phyloP scores from a whole-genome alignment of 352 stramenopile genomes.

The Pythium coloratum region DNA sequence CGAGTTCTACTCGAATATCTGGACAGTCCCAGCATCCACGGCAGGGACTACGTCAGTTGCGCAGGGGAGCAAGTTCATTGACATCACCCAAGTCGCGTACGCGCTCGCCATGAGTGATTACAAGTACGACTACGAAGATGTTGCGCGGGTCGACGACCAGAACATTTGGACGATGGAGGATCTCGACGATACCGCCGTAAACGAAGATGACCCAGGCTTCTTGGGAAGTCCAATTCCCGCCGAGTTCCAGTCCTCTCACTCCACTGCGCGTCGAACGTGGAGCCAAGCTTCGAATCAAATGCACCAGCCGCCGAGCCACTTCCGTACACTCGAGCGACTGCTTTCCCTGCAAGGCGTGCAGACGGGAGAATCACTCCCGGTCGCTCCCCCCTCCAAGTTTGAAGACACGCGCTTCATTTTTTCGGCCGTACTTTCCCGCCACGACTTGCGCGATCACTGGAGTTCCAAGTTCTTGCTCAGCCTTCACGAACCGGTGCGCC shows the following conservation, averaged over 20 bases:
- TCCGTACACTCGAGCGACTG: conserved; percentile 30
- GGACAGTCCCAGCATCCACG: conserved; percentile 22
- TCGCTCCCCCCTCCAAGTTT: conserved; percentile 49
- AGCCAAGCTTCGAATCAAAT: conserved; percentile 20
- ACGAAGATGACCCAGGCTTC: background rate
- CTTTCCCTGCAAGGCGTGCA: conserved; percentile 30
- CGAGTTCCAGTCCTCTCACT: conserved; percentile 1
- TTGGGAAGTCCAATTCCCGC: background rate
- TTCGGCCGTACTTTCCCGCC: conserved; percentile 54
- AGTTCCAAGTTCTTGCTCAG: conserved; percentile 67
- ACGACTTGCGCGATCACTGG: conserved; percentile 61
- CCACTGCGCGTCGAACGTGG: conserved; percentile 9
- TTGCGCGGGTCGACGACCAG: conserved; percentile 6
- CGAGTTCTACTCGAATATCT: conserved; percentile 87
- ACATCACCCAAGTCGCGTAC: conserved; percentile 76
- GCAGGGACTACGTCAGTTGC: conserved; percentile 26
- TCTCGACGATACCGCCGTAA: background rate
- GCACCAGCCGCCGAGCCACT: conserved; percentile 25
- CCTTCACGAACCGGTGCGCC: conserved; percentile 75
- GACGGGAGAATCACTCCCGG: conserved; percentile 29
- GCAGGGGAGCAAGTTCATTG: conserved; percentile 46
- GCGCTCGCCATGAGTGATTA: conserved; percentile 70
- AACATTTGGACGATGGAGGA: conserved; percentile 64
- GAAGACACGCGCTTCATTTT: conserved; percentile 66
- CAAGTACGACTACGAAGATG: conserved; percentile 56